Conservation (phyloP, 2,329 filamentous ascomycete genomes). For the Microdochium bolleyi region DNA sequence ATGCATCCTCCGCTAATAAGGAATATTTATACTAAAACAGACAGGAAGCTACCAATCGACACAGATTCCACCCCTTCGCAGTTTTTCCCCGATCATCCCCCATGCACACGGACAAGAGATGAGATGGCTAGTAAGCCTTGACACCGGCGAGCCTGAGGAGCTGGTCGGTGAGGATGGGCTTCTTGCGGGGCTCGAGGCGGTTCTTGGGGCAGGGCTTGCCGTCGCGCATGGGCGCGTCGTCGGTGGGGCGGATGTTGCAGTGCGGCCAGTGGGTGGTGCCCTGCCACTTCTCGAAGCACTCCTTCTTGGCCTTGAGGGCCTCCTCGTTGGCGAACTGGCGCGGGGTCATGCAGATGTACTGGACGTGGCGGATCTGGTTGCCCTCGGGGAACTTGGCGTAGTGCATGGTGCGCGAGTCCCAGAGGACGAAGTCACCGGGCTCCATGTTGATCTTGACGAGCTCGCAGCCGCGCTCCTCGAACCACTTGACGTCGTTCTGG, state of each 20-base stretch:
- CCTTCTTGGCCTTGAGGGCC: slow-evolving; percentile 21
- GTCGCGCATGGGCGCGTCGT: slow-evolving; percentile 24
- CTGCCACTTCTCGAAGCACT: slow-evolving; percentile 21
- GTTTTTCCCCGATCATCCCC: background rate
- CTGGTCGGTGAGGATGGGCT: slow-evolving; percentile 23
- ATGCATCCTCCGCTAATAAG: background rate
- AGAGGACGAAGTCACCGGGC: slow-evolving; percentile 33
- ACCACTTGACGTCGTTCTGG: slow-evolving; percentile 33
- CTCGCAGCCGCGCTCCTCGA: slow-evolving; percentile 26
- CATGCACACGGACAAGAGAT: background rate
- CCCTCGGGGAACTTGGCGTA: slow-evolving; percentile 26
- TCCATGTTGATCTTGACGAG: slow-evolving; percentile 29
- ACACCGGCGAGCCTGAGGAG: slow-evolving; percentile 25
- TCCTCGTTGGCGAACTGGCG: slow-evolving; percentile 22
- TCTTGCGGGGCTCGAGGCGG: slow-evolving; percentile 26
- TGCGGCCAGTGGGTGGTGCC: slow-evolving; percentile 30
- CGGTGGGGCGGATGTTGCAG: slow-evolving; percentile 25
- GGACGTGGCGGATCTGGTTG: slow-evolving; percentile 24
- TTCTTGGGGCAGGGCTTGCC: slow-evolving; percentile 26
- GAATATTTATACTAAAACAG: background rate
- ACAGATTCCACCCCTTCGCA: no score
- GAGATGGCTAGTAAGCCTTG: slow-evolving; percentile 10
- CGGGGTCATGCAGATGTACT: slow-evolving; percentile 29
- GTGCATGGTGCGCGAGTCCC: slow-evolving; percentile 39
- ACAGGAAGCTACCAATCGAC: slow-evolving; percentile 2